Base-by-base conservation (phyloP, 2,329 filamentous ascomycete species). In the Alternaria dauci region DNA sequence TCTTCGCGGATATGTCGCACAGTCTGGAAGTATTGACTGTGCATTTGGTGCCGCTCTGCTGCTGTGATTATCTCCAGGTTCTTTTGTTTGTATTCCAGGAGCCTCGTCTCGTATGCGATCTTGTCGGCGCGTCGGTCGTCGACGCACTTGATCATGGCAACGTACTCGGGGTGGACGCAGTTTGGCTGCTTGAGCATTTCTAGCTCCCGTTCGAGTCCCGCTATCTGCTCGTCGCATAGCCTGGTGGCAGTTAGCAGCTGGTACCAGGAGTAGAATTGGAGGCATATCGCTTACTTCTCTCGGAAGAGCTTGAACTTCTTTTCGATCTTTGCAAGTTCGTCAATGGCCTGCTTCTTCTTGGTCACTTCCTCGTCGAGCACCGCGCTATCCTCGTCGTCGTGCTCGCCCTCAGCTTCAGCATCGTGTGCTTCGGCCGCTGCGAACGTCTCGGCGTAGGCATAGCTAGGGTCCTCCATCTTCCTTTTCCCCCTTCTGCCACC, bases 1-100 rank as follows among this genome's bases (percentile, higher is more conserved):
- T 86, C 86, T 77, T 98, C 94, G 62, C 95, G 88, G 66, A 91
- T 86, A 73, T 96, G 92, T 56, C 95, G 89, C 34, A 94, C 87
- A 48, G 88, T 88, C 78, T 99, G 95, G 78, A 93, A 94, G 78
- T 92, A 98, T 72, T 97, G 94, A 61, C 91, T 91, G 80, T 96
- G 92, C 55, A 94, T 88, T 76, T 97, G 93, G 54, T 92, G 88
- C 64, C 93, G 88, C 69, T 93, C 91, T 20, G 93, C 93, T 28
- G 96, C 86, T 20, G 91, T 91, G 68, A 89, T 90, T 62, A 86
- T 89, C 68, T 78, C 71, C 30, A 96, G 84, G 2, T 92, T 88
- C 73, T 91, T 85, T 67, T 91, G 81, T 68, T 92, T 91, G 74
- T 92, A 91, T 61, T 89, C 86, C 66, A 91, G 86, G 67, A 95